Conservation (phyloP, 805 yeast genomes). For the Lachancea quebecensis region DNA sequence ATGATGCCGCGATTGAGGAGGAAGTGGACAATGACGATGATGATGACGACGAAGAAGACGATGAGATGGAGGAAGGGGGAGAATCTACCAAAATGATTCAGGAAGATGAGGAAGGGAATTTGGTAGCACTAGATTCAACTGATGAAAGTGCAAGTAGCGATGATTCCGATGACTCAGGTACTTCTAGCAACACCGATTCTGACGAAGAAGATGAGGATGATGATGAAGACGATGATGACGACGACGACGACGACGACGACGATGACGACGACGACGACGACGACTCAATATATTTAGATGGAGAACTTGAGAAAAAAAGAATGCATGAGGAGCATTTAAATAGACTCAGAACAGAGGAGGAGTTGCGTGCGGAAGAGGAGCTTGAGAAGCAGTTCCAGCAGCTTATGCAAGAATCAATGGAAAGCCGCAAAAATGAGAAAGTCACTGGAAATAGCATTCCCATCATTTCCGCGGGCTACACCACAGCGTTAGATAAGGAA, state of each 20-base stretch:
- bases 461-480: slow-evolving; percentile 11
- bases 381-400: slow-evolving; percentile 51
- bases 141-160: slow-evolving; percentile 17
- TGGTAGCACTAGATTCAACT: slow-evolving; percentile 6
- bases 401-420: slow-evolving; percentile 47
- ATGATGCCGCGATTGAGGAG: slow-evolving; percentile 23
- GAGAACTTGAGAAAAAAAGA: slow-evolving; percentile 29
- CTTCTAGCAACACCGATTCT: too few species aligned
- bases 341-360: slow-evolving; percentile 36
- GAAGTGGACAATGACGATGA: slow-evolving; percentile 31
- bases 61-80: slow-evolving; percentile 30
- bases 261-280: slow-evolving; percentile 26
- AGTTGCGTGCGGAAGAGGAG: slow-evolving; percentile 41
- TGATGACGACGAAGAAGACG: slow-evolving; percentile 24
- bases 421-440: slow-evolving; percentile 31
- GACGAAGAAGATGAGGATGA: slow-evolving; percentile 13
- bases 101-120: background rate
- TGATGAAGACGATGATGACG: slow-evolving; percentile 11
- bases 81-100: slow-evolving; percentile 18
- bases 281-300: slow-evolving; percentile 25
- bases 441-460: slow-evolving; percentile 23
- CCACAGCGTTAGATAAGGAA: slow-evolving; percentile 1
- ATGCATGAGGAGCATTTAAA: slow-evolving; percentile 35
- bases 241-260: slow-evolving; percentile 20
- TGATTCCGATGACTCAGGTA: too few species aligned